Conservation (phyloP, 2,329 filamentous ascomycete genomes). For the Aaosphaeria pasadenensis region DNA sequence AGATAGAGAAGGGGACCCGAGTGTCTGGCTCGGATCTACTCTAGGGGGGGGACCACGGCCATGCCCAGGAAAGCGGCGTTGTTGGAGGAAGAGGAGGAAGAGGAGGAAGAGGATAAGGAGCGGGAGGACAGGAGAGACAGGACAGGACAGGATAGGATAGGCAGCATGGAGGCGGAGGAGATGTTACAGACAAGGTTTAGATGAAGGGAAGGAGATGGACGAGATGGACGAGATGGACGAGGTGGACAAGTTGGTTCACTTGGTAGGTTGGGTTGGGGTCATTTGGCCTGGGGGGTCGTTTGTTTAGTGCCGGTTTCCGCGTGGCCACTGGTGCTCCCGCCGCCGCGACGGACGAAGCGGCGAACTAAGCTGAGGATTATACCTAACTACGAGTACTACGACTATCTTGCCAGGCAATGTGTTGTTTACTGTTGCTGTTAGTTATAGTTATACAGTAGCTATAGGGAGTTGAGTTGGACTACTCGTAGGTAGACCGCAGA, state of each 20-base stretch:
- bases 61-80: slow-evolving; percentile 4
- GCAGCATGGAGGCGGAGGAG: not conserved
- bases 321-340: slow-evolving; percentile 25
- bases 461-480: not conserved
- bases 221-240: not conserved
- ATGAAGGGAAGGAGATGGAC: not conserved
- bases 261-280: not conserved
- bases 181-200: not conserved
- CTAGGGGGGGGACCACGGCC: slow-evolving; percentile 17
- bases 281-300: not conserved
- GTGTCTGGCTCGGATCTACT: slow-evolving; percentile 26
- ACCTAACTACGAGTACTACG: not conserved
- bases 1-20: slow-evolving; percentile 8
- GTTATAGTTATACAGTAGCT: not conserved
- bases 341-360: slow-evolving; percentile 26
- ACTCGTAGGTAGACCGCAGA: no score
- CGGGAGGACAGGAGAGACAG: not conserved
- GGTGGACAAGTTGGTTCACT: not conserved
- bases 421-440: not conserved
- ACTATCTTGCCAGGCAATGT: not conserved
- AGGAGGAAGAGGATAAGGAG: not conserved
- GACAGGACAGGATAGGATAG: not conserved
- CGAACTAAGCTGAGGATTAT: slow-evolving; percentile 12
- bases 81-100: not conserved
- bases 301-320: slow-evolving; percentile 25